A percentile compares a stretch with the other conserved stretches of the same genome.
These are phyloP conservation scores for Abelmoschus esculentus DNA, from an alignment of 345 rosid genomes.

Conservation along the genomic window DNA sequence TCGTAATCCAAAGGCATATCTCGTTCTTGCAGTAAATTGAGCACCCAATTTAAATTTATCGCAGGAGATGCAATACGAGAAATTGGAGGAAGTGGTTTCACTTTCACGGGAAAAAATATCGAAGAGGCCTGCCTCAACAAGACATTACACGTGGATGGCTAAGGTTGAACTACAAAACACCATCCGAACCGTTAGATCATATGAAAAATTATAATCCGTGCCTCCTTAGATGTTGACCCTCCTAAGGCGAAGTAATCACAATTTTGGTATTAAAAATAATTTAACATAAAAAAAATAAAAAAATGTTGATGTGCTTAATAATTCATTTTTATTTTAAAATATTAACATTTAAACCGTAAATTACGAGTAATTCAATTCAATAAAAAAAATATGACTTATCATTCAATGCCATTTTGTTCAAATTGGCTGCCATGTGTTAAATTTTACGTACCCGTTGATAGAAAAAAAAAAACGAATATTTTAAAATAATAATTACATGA, in stretches of 20 bases:
- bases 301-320: background rate
- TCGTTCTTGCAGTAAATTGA: background rate
- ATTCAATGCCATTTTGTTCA: background rate
- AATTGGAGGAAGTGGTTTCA: slow-evolving; percentile 9
- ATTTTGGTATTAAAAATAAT: background rate
- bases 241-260: background rate
- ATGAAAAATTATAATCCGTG: background rate
- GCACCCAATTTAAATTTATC: background rate
- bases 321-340: background rate
- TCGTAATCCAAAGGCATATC: background rate
- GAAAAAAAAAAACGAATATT: background rate
- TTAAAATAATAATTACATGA: background rate
- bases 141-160: slow-evolving; percentile 32
- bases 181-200: slow-evolving; percentile 19
- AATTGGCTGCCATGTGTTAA: background rate
- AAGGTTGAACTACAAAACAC: background rate
- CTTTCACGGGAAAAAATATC: slow-evolving; percentile 17
- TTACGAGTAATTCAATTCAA: background rate
- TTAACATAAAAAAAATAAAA: background rate
- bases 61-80: background rate
- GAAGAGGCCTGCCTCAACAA: background rate
- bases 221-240: background rate
- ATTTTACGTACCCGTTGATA: background rate
- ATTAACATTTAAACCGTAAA: background rate
- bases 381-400: background rate